Evolutionary conservation across 305 asterid species (phyloP), one percentile per base, ranked within the genome.

Genomic region (Solanum hybrid): DNA sequence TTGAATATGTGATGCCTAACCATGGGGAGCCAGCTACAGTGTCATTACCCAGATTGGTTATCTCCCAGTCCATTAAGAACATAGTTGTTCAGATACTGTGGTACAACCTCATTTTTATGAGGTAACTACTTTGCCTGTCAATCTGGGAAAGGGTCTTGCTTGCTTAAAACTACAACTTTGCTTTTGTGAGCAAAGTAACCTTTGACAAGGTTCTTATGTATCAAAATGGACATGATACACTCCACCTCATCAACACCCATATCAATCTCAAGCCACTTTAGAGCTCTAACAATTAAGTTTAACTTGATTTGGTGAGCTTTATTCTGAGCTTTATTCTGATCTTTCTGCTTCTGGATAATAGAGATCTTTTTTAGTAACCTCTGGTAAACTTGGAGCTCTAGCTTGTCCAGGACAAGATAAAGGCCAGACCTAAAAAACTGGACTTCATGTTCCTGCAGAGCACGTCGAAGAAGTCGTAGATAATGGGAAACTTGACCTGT

Each of bases 151-250:
- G 99, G 99, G 79, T 96, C 99, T 89, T 97, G 99, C 91, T 97
- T 97, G 95, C 99, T 96, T 78, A 96, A 89, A 89, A 97, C 99
- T 86, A 90, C 98, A 89, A 97, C 99, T 92, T 97, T 97, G 89
- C 98, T 97, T 93, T 96, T 96, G 94, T 97, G 99, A 77, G 99
- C 99, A 90, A 96, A 97, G 93, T 97, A 97, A 32, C 99, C 99
- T 94, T 96, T 97, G 86, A 96, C 91, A 24, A 96, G 96, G 93
- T 95, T 96, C 95, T 95, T 97, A 95, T 94, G 95, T 29, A 96
- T 96, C 88, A 97, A 94, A 90, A 96, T 97, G 26, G 99, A 90
- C 96, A 96, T 94, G 91, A 96, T 96, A 95, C 98, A 97, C 89
- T 97, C 99, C 86, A 96, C 99, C 98, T 97, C 98, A 89, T 97